Conservation (phyloP, 176 grass and related monocot genomes). For the Cymbopogon citratus region DNA sequence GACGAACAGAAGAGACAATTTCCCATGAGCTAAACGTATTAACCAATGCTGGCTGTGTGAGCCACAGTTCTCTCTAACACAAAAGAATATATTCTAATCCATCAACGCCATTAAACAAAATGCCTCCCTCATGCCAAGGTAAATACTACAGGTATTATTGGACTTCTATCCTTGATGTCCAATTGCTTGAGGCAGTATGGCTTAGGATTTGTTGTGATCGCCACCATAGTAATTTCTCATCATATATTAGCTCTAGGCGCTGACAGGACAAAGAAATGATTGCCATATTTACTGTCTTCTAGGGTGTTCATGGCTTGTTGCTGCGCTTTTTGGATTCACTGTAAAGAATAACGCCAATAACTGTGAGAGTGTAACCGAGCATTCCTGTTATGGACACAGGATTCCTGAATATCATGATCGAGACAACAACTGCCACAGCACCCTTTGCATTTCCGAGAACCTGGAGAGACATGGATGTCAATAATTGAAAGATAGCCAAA, state of each 20-base stretch:
- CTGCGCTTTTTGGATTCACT: constrained; percentile 74
- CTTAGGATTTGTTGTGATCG: constrained; percentile 22
- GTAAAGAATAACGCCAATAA: constrained; percentile 76
- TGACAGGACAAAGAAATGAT: constrained; percentile 22
- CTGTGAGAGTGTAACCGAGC: constrained; percentile 72
- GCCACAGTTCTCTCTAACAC: constrained; percentile 46
- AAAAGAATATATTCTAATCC: constrained; percentile 46
- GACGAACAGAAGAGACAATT: constrained; percentile 34
- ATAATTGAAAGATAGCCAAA: background rate
- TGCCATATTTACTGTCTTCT: constrained; percentile 47
- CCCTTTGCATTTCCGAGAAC: constrained; percentile 86
- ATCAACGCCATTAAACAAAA: constrained; percentile 53
- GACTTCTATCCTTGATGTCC: constrained; percentile 30
- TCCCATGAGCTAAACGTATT: constrained; percentile 45
- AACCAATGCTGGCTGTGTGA: constrained; percentile 47
- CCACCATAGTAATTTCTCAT: constrained; percentile 7
- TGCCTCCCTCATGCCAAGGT: constrained; percentile 27
- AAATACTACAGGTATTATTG: constrained; percentile 42
- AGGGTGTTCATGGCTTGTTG: constrained; percentile 30
- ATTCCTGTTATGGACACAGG: constrained; percentile 75
- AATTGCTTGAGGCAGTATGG: constrained; percentile 15
- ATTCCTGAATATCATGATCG: constrained; percentile 81
- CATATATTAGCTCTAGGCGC: constrained; percentile 42
- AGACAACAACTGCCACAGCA: constrained; percentile 72
- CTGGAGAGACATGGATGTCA: constrained; percentile 32